Conservation (phyloP, 2,329 filamentous ascomycete genomes). For the Fusarium mexicanum region DNA sequence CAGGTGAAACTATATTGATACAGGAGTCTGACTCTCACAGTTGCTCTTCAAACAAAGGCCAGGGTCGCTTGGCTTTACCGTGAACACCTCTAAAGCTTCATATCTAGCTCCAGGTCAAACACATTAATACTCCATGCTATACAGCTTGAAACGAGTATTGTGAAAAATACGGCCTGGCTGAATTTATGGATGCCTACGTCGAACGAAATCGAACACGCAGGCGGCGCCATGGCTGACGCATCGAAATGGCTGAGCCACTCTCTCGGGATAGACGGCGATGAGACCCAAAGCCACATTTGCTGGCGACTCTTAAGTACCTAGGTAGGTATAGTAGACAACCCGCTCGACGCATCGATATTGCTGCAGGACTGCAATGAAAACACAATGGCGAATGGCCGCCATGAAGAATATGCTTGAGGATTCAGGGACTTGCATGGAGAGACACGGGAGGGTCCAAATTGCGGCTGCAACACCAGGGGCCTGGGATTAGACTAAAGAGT, state of each 20-base stretch:
- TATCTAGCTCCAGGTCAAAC: slow-evolving; percentile 5
- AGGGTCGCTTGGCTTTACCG: background rate
- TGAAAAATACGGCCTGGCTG: slow-evolving; percentile 7
- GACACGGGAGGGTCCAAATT: slow-evolving; percentile 20
- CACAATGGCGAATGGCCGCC: background rate
- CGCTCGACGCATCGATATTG: background rate
- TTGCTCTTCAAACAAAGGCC: background rate
- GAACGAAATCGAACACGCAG: slow-evolving; percentile 26
- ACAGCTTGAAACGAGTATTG: slow-evolving; percentile 5
- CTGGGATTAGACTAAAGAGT: slow-evolving; percentile 22
- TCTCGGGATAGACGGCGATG: background rate
- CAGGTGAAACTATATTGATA: slow-evolving; percentile 27
- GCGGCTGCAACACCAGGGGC: slow-evolving; percentile 26
- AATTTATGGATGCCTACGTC: background rate
- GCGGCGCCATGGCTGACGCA: slow-evolving; percentile 42
- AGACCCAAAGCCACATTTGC: background rate
- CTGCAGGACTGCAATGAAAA: background rate
- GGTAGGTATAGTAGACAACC: background rate
- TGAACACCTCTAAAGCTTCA: background rate
- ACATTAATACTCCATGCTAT: background rate
- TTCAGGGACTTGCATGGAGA: slow-evolving; percentile 23
- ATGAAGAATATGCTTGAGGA: slow-evolving; percentile 1
- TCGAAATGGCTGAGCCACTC: slow-evolving; percentile 39
- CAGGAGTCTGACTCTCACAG: background rate
- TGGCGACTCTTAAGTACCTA: background rate